A percentile compares a stretch with the other conserved stretches of the same genome.
Conservation (phyloP, 2,329 filamentous ascomycete species). For the Fusarium globosum region DNA sequence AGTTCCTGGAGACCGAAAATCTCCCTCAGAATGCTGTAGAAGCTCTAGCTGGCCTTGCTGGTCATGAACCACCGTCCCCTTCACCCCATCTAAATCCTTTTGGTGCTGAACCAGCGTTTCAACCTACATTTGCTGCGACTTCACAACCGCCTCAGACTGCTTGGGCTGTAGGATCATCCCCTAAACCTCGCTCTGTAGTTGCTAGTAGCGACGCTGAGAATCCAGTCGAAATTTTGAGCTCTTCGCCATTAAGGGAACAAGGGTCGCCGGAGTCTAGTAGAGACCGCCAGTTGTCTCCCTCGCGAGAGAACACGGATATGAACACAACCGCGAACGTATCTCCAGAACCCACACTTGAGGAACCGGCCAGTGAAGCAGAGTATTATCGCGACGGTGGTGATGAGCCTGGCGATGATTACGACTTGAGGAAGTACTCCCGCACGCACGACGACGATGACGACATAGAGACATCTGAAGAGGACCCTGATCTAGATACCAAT, state of each 20-base stretch:
- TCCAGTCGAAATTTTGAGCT: slow-evolving; percentile 41
- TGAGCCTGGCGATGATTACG: slow-evolving; percentile 49
- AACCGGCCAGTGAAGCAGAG: slow-evolving; percentile 36
- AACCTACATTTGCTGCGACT: slow-evolving; percentile 13
- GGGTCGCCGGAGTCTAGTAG: slow-evolving; percentile 16
- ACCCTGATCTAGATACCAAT: slow-evolving; percentile 44
- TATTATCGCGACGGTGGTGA: slow-evolving; percentile 44
- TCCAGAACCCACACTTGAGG: slow-evolving; percentile 17
- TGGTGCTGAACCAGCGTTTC: slow-evolving; percentile 10
- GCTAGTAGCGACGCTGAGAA: slow-evolving; percentile 32
- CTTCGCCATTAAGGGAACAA: slow-evolving; percentile 31
- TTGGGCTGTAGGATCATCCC: slow-evolving; percentile 22
- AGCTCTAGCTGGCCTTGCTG: slow-evolving; percentile 16
- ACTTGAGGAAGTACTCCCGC: slow-evolving; percentile 49
- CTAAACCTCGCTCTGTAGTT: slow-evolving; percentile 15
- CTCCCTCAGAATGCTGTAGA: slow-evolving; percentile 11
- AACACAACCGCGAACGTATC: slow-evolving; percentile 3
- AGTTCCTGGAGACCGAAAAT: slow-evolving; percentile 33
- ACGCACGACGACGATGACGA: slow-evolving; percentile 51
- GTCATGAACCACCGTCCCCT: slow-evolving; percentile 8
- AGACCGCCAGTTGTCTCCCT: slow-evolving; percentile 12
- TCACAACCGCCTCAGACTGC: slow-evolving; percentile 16
- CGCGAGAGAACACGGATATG: slow-evolving; percentile 4
- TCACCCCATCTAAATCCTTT: slow-evolving; percentile 16
- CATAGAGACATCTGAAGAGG: slow-evolving; percentile 45